Base-by-base conservation (phyloP, 1,139 yeast genomes). In the Yamadazyma friedrichii region DNA sequence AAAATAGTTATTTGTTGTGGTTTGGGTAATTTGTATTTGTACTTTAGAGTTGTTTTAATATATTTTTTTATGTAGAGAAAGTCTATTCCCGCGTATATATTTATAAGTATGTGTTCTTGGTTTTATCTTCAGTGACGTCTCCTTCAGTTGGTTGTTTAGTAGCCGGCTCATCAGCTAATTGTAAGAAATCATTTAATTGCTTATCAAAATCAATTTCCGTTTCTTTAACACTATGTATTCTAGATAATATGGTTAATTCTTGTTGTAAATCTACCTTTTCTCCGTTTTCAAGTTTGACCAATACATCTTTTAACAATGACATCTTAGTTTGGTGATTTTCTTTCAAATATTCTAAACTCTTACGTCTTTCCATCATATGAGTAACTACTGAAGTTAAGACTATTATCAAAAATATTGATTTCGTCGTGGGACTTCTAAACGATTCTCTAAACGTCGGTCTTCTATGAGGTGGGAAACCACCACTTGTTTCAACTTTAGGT, bases 121-220 rank as follows among this genome's bases (percentile, higher is more conserved):
- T 3, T 31, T 32, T 22, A 11, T 32, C 12, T 27, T 30, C 10
- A 13, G 11, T 26, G 29, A 12, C n/a, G 17, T 6, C 30, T 30
- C n/a, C 11, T 13, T 15, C 12, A 11, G 28, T 10, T 13, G 16
- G 16, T 28, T 28, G 15, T 12, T 25, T 12, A 15, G 31, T 35
- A 28, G 33, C 11, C 13, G 49, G 53, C n/a, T 56, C 61, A 10
- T 65, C 70, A 0, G 61, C 56, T 52, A 63, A 45, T 40, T 58
- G 61, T 39, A 70, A 56, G 42, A 71, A 62, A 34, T 59, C 54
- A 42, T 70, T 72, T 42, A 72, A 53, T 45, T 60, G 64, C 30
- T 68, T 65, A 49, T 72, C 78, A 28, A 70, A 51, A 39, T 70
- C 73, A 22, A 70, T 58, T 43, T 70, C 76, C 3, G 63, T 56